Conservation (phyloP, 306 rosid species). For the Prosopis cineraria region DNA sequence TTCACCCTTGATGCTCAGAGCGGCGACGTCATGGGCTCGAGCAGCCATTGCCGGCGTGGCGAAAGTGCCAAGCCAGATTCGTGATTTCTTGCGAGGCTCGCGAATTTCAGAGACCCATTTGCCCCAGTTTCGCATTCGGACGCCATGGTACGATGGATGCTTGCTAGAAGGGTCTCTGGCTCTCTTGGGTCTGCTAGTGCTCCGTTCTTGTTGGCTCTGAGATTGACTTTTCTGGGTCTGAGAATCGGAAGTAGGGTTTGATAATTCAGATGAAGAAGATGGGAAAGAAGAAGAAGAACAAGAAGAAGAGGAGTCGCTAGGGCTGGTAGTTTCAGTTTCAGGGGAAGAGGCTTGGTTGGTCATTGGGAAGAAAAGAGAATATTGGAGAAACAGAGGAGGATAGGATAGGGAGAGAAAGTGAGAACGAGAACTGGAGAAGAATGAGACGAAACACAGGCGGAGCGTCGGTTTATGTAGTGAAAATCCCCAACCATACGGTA, state of each 20-base stretch:
- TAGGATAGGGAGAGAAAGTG: constrained; percentile 17
- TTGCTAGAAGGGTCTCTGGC: constrained; percentile 36
- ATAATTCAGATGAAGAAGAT: constrained; percentile 15
- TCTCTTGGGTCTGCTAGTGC: constrained; percentile 34
- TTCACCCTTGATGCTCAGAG: constrained; percentile 70
- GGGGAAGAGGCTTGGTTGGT: constrained; percentile 18
- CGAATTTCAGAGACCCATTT: constrained; percentile 97
- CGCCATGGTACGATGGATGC: constrained; percentile 68
- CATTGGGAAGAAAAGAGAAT: constrained; percentile 31
- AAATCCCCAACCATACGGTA: no score
- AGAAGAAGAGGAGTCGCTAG: constrained; percentile 8
- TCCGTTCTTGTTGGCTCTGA: constrained; percentile 21
- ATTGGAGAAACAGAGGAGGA: not conserved
- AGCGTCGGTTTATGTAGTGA: constrained; percentile 38
- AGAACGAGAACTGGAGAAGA: constrained; percentile 13
- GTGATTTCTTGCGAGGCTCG: constrained; percentile 82
- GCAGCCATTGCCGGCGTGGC: constrained; percentile 85
- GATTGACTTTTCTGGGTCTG: constrained; percentile 19
- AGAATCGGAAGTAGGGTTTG: not conserved
- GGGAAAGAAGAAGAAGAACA: constrained; percentile 18
- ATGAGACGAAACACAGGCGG: constrained; percentile 23
- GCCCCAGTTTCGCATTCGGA: constrained; percentile 83
- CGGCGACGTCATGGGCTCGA: constrained; percentile 86
- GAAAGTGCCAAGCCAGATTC: constrained; percentile 88
- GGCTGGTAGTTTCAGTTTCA: constrained; percentile 37